Evolutionary conservation across 371 early-diverging fungal genomes (phyloP).

Genomic region (Apophysomyces sp.): DNA sequence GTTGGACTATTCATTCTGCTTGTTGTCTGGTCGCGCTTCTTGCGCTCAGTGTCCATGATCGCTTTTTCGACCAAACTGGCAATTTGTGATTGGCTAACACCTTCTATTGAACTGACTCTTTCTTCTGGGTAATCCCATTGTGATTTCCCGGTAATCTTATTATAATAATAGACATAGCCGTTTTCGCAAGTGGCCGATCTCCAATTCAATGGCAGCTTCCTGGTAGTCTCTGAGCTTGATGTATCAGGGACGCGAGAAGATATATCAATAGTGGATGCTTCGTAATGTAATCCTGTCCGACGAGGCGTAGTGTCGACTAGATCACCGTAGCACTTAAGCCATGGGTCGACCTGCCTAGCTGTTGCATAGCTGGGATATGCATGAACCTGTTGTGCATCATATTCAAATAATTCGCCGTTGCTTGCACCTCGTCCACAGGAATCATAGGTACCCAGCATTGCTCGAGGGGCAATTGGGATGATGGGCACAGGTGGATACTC

Average conservation of each 20-base stretch:
- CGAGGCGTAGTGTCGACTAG: not conserved
- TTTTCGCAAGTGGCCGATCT: conserved; percentile 29
- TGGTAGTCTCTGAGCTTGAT: not conserved
- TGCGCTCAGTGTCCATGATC: conserved; percentile 20
- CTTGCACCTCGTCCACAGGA: not conserved
- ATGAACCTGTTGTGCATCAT: not conserved
- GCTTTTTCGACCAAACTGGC: conserved; percentile 29
- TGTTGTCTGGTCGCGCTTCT: conserved; percentile 6
- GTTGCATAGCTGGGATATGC: not conserved
- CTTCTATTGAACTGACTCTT: conserved; percentile 29
- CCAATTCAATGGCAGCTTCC: conserved; percentile 37
- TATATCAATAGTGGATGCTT: conserved; percentile 21
- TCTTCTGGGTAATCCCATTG: conserved; percentile 48
- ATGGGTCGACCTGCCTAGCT: not conserved
- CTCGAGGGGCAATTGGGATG: conserved; percentile 31
- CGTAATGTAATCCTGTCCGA: not conserved
- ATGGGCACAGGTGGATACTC: conserved; percentile 23
- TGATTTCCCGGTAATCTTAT: conserved; percentile 33
- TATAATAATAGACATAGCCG: conserved; percentile 42
- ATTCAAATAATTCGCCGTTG: not conserved
- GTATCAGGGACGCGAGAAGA: conserved; percentile 21
- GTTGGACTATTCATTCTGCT: not conserved
- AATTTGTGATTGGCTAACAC: conserved; percentile 23
- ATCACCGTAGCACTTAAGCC: not conserved
- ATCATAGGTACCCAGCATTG: conserved; percentile 12